Evolutionary conservation across 441 rosid species (phyloP), one percentile per base, ranked within the genome.

Genomic region (Erysimum cheiri): DNA sequence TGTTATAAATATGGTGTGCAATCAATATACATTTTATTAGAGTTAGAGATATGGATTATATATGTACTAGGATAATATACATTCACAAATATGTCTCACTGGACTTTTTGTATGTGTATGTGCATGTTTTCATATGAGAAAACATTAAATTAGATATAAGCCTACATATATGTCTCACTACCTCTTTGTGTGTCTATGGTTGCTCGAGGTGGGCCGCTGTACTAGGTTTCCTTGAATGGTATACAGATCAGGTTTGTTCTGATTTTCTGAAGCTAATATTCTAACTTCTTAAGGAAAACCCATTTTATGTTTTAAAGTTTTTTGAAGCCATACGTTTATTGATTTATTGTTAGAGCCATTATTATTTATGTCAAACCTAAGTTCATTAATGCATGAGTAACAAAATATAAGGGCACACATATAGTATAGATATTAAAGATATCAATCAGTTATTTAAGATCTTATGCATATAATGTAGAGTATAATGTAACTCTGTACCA

Each of bases 161-260:
- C 72, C 72, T 33, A 41, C 61, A 60, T 26, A 33, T 41, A 26
- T 73, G 67, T 73, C 49, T 58, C 60, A 8, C 15, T 10, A 32
- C 13, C 6, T 35, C 12, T 60, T 24, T 52, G 36, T 66, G 54
- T 73, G 73, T 33, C 36, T 41, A 55, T 43, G 50, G 49, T 33
- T 14, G 73, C 33, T 52, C 63, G 44, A 60, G 69, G 60, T 67
- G 35, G 77, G 62, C 55, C 11, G 49, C 19, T 3, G 47, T 58
- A 14, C 77, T 73, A 50, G 57, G 17, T 52, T 67, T 53, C 57
- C 60, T 24, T 67, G n/a, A 41, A 12, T 32, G 43, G 41, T 66
- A 22, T 1, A 8, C 39, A 65, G 43, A 58, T 0, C 5, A 19
- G 22, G 53, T 50, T 4, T 54, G 49, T 26, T 26, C 76, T 7